These are phyloP conservation scores for Beauveria asiatica DNA, from an alignment of 2,329 filamentous ascomycete genomes.

Conservation along the genomic window DNA sequence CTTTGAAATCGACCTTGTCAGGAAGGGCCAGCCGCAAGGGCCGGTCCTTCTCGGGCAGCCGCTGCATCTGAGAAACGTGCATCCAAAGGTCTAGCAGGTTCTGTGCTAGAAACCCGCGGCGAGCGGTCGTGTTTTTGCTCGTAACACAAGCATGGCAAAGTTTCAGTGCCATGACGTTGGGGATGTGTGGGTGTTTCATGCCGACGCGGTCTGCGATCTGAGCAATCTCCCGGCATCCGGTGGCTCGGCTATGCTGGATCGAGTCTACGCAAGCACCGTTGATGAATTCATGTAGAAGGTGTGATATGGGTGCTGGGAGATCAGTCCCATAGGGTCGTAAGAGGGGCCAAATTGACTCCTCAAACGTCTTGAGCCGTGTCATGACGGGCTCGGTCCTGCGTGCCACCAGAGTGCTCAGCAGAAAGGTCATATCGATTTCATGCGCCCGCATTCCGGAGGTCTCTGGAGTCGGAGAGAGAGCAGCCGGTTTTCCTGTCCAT, in stretches of 20 bases:
- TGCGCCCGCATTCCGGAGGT: background rate
- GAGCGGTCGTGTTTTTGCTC: conserved; percentile 10
- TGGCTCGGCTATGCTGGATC: conserved; percentile 12
- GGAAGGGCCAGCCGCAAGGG: conserved; percentile 1
- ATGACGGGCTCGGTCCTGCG: conserved; percentile 13
- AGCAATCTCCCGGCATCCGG: conserved; percentile 19
- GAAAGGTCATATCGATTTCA: conserved; percentile 21
- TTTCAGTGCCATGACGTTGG: conserved; percentile 25
- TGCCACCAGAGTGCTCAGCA: conserved; percentile 20
- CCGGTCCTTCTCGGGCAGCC: conserved; percentile 13
- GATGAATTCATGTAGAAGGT: conserved; percentile 17
- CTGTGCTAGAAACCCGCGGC: conserved; percentile 13
- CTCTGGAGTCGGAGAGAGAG: background rate
- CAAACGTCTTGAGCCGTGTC: conserved; percentile 18
- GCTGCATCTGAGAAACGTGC: conserved; percentile 6
- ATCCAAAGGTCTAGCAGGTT: conserved; percentile 8
- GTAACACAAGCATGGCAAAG: conserved; percentile 21
- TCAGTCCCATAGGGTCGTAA: conserved; percentile 14
- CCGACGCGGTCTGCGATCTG: conserved; percentile 5
- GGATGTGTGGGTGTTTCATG: conserved; percentile 11
- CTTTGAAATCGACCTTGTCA: background rate
- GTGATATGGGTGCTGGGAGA: background rate
- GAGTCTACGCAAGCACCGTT: conserved; percentile 14
- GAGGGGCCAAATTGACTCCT: conserved; percentile 23
- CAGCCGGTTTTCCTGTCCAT: background rate